Evolutionary conservation across 306 rosid species (phyloP), one percentile per base, ranked within the genome.

Genomic region (Mimosa pudica): DNA sequence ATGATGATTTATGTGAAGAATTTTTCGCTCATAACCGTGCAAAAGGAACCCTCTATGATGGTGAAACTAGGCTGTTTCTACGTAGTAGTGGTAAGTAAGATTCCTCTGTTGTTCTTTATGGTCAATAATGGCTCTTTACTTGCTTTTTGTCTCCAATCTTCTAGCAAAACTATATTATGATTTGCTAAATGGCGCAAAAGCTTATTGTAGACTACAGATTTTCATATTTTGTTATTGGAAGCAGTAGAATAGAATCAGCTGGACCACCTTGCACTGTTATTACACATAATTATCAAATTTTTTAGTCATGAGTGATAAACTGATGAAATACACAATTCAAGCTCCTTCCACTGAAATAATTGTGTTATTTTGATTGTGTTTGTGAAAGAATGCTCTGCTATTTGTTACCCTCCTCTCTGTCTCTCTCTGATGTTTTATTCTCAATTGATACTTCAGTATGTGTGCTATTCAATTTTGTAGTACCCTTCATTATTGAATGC

Each of bases 11-110:
- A 63, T 95, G 98, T 51, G 98, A 95, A 85, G 88, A 80, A 61
- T 95, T 95, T 88, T 95, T 92, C 85, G 95, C 98, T 70, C 89
- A 86, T 77, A 95, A 91, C 79, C 95, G 98, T 57, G 97, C 98
- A 42, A 88, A 90, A 71, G 98, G 98, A 77, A 95, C 97, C 55
- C 98, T 95, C 72, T 95, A 95, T 58, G 98, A 92, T 76, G 98
- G 98, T 71, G 97, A 95, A 87, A 95, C 98, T 81, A 87, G 98
- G 69, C 80, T 95, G 36, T 92, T 95, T 91, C 90, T 95, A 57
- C 92, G 90, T 46, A 46, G 58, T 78, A 84, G 80, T 82, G 97
- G 98, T 92, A 80, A 88, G 83, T 79, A 58, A 74, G 46, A 65
- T 60, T 69, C 51, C 24, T 49, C 38, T 80, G 24, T 66, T 64